These are phyloP conservation scores for Fragilariopsis cylindrus DNA, from an alignment of 108 stramenopile genomes.

Conservation along the genomic window DNA sequence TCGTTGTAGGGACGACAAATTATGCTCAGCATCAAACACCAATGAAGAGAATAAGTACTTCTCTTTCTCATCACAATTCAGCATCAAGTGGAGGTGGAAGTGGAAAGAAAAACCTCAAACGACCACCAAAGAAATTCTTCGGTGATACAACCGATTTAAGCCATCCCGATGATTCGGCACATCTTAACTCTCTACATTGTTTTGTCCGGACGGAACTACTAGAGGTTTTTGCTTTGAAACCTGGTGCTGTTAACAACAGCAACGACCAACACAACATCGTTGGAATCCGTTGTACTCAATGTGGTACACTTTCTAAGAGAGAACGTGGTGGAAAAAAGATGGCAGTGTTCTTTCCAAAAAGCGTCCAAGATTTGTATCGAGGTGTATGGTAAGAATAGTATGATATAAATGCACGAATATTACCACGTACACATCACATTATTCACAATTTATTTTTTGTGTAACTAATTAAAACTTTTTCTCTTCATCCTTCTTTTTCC, in stretches of 20 bases:
- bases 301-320: slow-evolving; percentile 19
- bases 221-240: slow-evolving; percentile 32
- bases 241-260: not conserved
- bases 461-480: no score
- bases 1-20: no score
- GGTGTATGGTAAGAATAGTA: slow-evolving; percentile 15
- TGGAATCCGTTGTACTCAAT: slow-evolving; percentile 37
- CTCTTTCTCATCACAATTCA: no score
- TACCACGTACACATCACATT: no score
- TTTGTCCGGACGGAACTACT: slow-evolving; percentile 49
- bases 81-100: no score
- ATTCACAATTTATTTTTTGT: no score
- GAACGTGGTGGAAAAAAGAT: slow-evolving; percentile 24
- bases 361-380: slow-evolving; percentile 38
- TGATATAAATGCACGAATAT: no score
- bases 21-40: no score
- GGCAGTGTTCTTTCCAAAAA: slow-evolving; percentile 42
- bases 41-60: no score
- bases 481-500: no score
- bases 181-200: slow-evolving; percentile 47
- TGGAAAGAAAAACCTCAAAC: not conserved
- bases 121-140: not conserved
- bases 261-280: slow-evolving; percentile 16
- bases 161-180: slow-evolving; percentile 26
- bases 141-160: slow-evolving; percentile 4